Percentiles rank a stretch among this genome's conserved stretches.
Evolutionary conservation across 768 basidiomycete species (phyloP).

Genomic region (Tulasnella sp.): DNA sequence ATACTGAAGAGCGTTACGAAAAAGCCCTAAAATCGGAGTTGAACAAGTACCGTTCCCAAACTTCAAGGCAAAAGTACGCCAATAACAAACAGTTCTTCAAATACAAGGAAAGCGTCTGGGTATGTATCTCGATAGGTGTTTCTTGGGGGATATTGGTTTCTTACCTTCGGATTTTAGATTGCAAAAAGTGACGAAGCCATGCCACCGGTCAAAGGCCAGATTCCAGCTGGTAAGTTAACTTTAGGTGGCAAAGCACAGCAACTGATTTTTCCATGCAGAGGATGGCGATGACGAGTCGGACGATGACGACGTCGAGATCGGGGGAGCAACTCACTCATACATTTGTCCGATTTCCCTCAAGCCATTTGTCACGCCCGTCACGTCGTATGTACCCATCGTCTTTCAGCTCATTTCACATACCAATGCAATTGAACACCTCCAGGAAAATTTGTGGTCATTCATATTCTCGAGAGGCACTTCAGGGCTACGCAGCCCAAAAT

Average conservation of each 20-base stretch:
- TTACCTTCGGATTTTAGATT: too few relatives aligned
- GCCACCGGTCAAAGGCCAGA: slow-evolving; percentile 63
- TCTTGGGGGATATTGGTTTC: not conserved
- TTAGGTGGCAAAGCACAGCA: not conserved
- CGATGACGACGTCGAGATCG: slow-evolving; percentile 81
- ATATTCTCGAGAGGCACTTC: slow-evolving; percentile 62
- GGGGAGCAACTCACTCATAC: slow-evolving; percentile 71
- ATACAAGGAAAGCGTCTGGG: slow-evolving; percentile 58
- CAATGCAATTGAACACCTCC: not conserved
- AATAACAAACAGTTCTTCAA: slow-evolving; percentile 43
- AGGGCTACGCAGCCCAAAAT: slow-evolving; percentile 37
- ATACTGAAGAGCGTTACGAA: slow-evolving; percentile 33
- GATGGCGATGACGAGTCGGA: slow-evolving; percentile 67
- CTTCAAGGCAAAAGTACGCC: slow-evolving; percentile 66
- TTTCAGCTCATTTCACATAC: not conserved
- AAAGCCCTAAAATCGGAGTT: slow-evolving; percentile 31
- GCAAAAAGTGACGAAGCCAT: slow-evolving; percentile 42
- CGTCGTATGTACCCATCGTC: slow-evolving; percentile 46
- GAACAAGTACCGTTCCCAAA: slow-evolving; percentile 43
- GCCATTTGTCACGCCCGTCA: slow-evolving; percentile 56
- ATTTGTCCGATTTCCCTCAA: slow-evolving; percentile 71
- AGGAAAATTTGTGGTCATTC: slow-evolving; percentile 68
- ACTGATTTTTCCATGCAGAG: slow-evolving; percentile 36
- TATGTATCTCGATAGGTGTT: slow-evolving; percentile 28
- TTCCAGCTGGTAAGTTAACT: slow-evolving; percentile 46